Evolutionary conservation across 208 protist genomes (phyloP), one percentile per base, ranked within the genome.

Genomic region (Leishmania turanica): DNA sequence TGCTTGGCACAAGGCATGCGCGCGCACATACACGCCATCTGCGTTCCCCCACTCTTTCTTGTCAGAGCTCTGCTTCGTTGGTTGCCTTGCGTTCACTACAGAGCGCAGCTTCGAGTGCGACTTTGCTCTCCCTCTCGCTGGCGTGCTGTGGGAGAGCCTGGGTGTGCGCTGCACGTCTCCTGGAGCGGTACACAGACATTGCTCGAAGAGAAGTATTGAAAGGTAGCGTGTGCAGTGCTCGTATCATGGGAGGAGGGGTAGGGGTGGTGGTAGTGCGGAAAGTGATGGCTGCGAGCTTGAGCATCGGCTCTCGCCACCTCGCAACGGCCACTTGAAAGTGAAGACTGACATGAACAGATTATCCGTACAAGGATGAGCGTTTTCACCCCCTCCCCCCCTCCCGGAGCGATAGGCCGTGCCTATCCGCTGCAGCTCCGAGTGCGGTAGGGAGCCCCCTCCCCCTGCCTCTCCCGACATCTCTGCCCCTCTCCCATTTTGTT

Each of bases 11-110:
- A 45, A 1, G 64, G 21, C 56, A 15, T 62, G 56, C 56, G 13
- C n/a, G 13, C 8, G 60, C 24, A 51, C 34, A 34, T 42, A 47
- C 65, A 51, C 68, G 27, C 47, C 37, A 47, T 34, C 40, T 72
- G 68, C 68, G 21, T 72, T 72, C 68, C 68, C 68, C 68, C 68
- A 51, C 68, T 72, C 68, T 51, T 19, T 51, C 37, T 72, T 51
- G 37, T 21, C 68, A 9, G 37, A 5, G 7, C 21, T 72, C 68
- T 72, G 4, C 68, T 47, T 53, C 27, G 24, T 17, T 34, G 42
- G 68, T 24, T 72, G 68, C 49, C 68, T 72, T 19, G 37, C 21
- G 65, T 34, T 9, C 42, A 51, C 40, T 6, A 34, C 19, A 72
- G 68, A 47, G 5, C 11, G 21, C 42, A 34, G 11, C 42, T 42